Percentiles rank a stretch among this genome's conserved stretches.
phyloP scores from a whole-genome alignment of 1,139 yeast species.

The Scheffersomyces insectosa region DNA sequence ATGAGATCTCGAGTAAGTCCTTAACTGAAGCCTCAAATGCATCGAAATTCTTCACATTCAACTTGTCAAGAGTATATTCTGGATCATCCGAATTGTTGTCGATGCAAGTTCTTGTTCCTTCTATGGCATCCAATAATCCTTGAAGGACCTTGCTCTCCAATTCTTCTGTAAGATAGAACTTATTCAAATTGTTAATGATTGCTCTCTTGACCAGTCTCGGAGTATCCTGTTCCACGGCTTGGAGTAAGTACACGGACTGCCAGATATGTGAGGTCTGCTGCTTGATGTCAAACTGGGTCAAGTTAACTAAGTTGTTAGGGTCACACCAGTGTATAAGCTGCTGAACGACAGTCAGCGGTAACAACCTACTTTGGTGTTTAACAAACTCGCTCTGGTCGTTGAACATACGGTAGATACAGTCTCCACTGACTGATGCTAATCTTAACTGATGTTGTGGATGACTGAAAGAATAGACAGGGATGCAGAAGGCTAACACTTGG shows the following conservation, averaged over 20 bases:
- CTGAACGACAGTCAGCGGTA: conserved; percentile 65
- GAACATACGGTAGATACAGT: conserved; percentile 61
- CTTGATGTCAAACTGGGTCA: conserved; percentile 38
- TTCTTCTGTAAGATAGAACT: conserved; percentile 38
- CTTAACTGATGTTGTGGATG: conserved; percentile 72
- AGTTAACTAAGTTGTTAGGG: conserved; percentile 66
- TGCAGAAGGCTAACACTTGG: conserved; percentile 83
- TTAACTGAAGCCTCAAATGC: conserved; percentile 38
- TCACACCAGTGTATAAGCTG: conserved; percentile 88
- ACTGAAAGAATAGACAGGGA: conserved; percentile 88
- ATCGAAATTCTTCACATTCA: conserved; percentile 48
- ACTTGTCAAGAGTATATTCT: conserved; percentile 42
- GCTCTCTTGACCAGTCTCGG: conserved; percentile 57
- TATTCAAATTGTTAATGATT: conserved; percentile 53
- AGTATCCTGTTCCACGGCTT: conserved; percentile 50
- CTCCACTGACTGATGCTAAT: conserved; percentile 65
- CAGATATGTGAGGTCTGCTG: conserved; percentile 55
- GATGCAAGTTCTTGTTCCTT: conserved; percentile 31
- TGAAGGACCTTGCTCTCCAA: conserved; percentile 31
- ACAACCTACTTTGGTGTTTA: conserved; percentile 28
- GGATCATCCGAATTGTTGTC: conserved; percentile 25
- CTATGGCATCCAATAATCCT: conserved; percentile 35
- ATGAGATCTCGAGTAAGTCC: conserved; percentile 28
- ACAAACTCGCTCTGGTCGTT: conserved; percentile 36
- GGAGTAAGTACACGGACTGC: conserved; percentile 58